Evolutionary conservation across 345 rosid species (phyloP).

Genomic region (Corchorus capsularis): DNA sequence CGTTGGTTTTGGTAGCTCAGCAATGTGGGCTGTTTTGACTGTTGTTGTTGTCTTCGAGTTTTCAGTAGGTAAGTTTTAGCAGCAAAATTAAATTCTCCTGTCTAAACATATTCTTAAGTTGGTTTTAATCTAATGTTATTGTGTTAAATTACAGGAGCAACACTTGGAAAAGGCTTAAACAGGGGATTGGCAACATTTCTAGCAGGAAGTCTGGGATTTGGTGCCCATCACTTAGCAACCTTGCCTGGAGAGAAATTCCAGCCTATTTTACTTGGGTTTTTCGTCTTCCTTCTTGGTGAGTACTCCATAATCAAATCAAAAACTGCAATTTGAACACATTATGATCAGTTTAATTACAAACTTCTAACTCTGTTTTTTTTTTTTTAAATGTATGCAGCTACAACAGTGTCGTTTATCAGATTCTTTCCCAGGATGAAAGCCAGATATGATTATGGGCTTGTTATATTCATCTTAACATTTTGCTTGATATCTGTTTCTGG

Average conservation of each 20-base stretch:
- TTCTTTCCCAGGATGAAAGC: conserved; percentile 79
- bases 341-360: neutral
- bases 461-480: conserved; percentile 78
- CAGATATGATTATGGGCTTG: conserved; percentile 79
- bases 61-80: conserved; percentile 53
- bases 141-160: conserved; percentile 34
- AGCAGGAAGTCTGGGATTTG: conserved; percentile 64
- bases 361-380: neutral
- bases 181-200: conserved; percentile 68
- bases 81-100: no score
- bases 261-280: conserved; percentile 64
- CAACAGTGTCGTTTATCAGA: conserved; percentile 59
- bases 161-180: conserved; percentile 70
- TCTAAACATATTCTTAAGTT: neutral
- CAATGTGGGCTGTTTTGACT: conserved; percentile 91
- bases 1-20: conserved; percentile 58
- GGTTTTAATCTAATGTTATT: neutral
- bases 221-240: conserved; percentile 66
- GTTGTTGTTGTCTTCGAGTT: conserved; percentile 84
- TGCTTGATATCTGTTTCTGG: conserved; percentile 72
- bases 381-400: conserved; percentile 46
- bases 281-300: conserved; percentile 64
- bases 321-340: neutral
- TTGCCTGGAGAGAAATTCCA: conserved; percentile 54
- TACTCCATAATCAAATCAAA: neutral